Base-by-base conservation (phyloP, 768 basidiomycete genomes). In the Kwoniella pini region DNA sequence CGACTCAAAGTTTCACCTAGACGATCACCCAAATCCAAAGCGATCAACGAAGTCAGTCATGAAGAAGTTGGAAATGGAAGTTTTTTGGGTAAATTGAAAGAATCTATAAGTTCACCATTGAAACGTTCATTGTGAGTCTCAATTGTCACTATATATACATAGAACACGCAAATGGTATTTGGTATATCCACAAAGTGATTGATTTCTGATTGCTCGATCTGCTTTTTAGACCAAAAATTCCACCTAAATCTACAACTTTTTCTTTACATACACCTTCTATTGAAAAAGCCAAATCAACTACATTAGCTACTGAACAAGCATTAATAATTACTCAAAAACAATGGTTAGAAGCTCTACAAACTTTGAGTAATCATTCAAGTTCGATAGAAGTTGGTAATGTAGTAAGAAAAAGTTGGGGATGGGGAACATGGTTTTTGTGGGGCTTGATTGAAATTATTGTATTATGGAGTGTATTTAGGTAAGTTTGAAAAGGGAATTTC, bases 391-490 rank as follows among this genome's bases (percentile, higher is more conserved):
- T 59, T 28, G 36, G 38, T 15, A 21, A 36, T 45, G 57, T 66
- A 0, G 65, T 65, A 13, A 63, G 48, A 40, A 61, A 49, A 12
- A 62, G 65, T 0, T 67, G 61, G 63, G 46, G 57, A 11, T 71
- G 72, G 72, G 60, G 70, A 4, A 65, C 49, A 10, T 74, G 72
- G 72, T 45, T 49, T n/a, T 68, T 65, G 60, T 74, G 72, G 70
- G 31, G 69, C 1, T 27, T 45, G 11, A 42, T 74, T 45, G 70
- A 74, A 62, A 31, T 71, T 9, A 4, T 71, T 24, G 31, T 74
- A 36, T 10, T 74, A 2, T 74, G 70, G 70, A 64, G 72, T 53
- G 72, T 74, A 1, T 71, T 74, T 60, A 27, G 69, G 72, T 70
- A 33, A 60, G 72, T 65, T 17, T 51, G 4, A 40, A 39, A n/a